phyloP scores from a whole-genome alignment of 352 stramenopile species.

The Globisporangium radiosum region DNA sequence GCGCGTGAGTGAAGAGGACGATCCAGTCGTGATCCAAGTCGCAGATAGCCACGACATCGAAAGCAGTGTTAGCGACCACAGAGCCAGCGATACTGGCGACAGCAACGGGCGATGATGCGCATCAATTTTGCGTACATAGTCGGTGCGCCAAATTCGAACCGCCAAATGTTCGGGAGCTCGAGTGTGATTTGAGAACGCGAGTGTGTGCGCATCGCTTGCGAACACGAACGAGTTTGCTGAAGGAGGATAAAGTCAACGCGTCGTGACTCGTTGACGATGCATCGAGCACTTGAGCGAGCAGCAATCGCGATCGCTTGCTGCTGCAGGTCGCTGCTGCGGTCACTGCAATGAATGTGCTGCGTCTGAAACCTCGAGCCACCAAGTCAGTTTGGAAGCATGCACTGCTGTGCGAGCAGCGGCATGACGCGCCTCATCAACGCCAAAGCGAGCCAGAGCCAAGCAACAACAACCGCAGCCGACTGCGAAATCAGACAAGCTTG shows the following conservation, averaged over 20 bases:
- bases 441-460: slow-evolving; percentile 2
- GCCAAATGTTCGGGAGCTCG: too few relatives aligned
- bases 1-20: background rate
- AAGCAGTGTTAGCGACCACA: background rate
- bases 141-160: background rate
- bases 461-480: background rate
- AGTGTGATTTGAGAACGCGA: background rate
- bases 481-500: slow-evolving; percentile 1
- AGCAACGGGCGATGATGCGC: slow-evolving; percentile 1
- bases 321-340: too few relatives aligned
- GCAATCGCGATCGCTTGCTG: too few relatives aligned
- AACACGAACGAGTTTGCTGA: too few relatives aligned
- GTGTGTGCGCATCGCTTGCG: background rate
- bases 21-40: background rate
- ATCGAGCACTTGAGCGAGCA: too few relatives aligned
- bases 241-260: too few relatives aligned
- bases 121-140: background rate
- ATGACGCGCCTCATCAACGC: slow-evolving; percentile 5
- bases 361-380: too few relatives aligned
- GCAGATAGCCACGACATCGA: background rate
- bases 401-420: slow-evolving; percentile 8
- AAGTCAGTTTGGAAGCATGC: background rate
- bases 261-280: too few relatives aligned
- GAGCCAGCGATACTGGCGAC: background rate
- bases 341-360: too few relatives aligned